Evolutionary conservation across 805 yeast species (phyloP).

Genomic region (Ogataea wickerhamii): DNA sequence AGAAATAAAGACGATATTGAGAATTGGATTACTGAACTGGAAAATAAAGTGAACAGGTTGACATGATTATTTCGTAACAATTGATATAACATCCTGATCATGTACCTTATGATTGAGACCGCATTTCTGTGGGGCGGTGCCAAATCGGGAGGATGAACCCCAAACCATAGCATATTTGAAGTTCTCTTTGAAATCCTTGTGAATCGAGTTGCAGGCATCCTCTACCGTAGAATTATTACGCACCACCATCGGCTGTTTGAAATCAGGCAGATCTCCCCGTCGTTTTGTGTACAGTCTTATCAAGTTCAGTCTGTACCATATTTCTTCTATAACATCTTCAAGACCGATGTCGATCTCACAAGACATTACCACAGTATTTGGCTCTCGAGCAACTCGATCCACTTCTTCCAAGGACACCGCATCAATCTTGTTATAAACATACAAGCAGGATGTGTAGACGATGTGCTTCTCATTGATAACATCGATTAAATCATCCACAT

Average conservation of each 20-base stretch:
- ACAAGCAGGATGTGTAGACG: conserved; percentile 84
- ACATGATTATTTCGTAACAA: conserved; percentile 66
- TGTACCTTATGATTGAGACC: conserved; percentile 79
- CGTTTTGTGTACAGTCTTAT: conserved; percentile 84
- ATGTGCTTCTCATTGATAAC: conserved; percentile 84
- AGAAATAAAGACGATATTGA: conserved; percentile 13
- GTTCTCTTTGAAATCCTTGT: conserved; percentile 85
- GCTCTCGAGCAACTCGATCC: conserved; percentile 86
- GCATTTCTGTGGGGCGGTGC: conserved; percentile 93
- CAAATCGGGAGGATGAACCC: conserved; percentile 85
- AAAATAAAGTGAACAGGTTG: conserved; percentile 4
- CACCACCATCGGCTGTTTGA: conserved; percentile 88
- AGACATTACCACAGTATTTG: conserved; percentile 90
- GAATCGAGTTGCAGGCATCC: conserved; percentile 87
- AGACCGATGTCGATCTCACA: conserved; percentile 86
- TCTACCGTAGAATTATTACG: conserved; percentile 74
- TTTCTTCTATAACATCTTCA: conserved; percentile 84
- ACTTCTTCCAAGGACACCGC: conserved; percentile 94
- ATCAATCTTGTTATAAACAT: conserved; percentile 92
- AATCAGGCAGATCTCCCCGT: conserved; percentile 77
- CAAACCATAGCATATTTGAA: conserved; percentile 94
- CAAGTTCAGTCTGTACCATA: conserved; percentile 84
- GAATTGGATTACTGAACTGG: conserved; percentile 11
- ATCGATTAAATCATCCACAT: conserved; percentile 92
- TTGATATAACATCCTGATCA: conserved; percentile 92